These are phyloP conservation scores for Trichoderma sp. DNA, from an alignment of 2,329 filamentous ascomycete genomes.

Conservation along the genomic window DNA sequence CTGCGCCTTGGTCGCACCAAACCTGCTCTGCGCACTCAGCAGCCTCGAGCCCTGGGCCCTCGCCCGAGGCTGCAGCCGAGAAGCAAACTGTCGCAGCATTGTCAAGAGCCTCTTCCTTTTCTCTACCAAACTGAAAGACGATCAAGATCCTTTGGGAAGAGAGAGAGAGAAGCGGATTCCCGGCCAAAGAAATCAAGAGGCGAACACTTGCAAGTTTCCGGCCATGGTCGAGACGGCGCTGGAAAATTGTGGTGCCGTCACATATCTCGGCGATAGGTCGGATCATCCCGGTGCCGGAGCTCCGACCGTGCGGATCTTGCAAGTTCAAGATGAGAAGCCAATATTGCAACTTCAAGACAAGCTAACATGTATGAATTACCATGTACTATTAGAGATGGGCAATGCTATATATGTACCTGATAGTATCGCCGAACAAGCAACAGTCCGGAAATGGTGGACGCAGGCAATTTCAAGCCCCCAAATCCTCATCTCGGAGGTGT, in stretches of 20 bases:
- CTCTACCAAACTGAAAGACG: neutral
- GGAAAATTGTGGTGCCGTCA: constrained; percentile 16
- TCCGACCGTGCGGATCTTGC: constrained; percentile 4
- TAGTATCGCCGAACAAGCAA: neutral
- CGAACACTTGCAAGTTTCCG: neutral
- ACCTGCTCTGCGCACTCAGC: constrained; percentile 25
- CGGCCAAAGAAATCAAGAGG: neutral
- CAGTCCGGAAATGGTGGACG: neutral
- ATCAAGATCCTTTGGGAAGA: neutral
- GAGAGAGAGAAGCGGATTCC: neutral
- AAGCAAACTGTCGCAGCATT: constrained; percentile 38
- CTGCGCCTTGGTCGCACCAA: neutral
- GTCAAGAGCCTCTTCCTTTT: neutral
- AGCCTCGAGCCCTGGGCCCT: constrained; percentile 27
- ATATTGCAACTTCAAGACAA: too few relatives aligned
- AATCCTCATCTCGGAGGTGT: neutral
- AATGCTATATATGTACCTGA: neutral
- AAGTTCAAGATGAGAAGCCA: neutral
- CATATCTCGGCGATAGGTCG: constrained; percentile 25
- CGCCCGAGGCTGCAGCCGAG: constrained; percentile 31
- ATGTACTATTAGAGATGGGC: neutral
- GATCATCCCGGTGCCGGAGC: constrained; percentile 23
- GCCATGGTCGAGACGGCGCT: neutral
- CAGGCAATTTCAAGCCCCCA: neutral
- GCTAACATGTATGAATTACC: neutral